Conservation (phyloP, 2,329 filamentous ascomycete genomes). For the Alternaria panax region DNA sequence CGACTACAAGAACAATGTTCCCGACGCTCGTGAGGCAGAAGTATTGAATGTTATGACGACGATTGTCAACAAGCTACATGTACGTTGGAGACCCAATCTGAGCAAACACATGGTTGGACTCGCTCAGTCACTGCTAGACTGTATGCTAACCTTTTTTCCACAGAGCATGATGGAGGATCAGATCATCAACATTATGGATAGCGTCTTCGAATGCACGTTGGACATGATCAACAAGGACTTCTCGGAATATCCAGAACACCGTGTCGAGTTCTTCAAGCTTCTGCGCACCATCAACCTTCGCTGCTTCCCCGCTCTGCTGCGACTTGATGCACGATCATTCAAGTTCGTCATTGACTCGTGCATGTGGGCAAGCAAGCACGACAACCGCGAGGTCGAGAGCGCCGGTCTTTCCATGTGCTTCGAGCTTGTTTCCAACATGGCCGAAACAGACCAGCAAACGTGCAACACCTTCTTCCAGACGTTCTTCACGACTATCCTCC, state of each 20-base stretch:
- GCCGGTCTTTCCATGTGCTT: conserved; percentile 98
- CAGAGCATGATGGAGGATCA: conserved; percentile 97
- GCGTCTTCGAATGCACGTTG: conserved; percentile 96
- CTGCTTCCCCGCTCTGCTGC: conserved; percentile 93
- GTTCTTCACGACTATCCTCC: conserved; percentile 93
- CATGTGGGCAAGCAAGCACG: conserved; percentile 99
- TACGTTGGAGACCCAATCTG: conserved; percentile 69
- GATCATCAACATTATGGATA: conserved; percentile 96
- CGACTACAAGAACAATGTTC: conserved; percentile 97
- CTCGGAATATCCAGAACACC: conserved; percentile 97
- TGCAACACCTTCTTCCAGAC: conserved; percentile 97
- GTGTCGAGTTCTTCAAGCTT: conserved; percentile 99
- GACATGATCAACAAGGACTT: conserved; percentile 99
- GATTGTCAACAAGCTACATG: conserved; percentile 94
- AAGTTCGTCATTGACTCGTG: conserved; percentile 99
- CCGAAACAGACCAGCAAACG: conserved; percentile 84
- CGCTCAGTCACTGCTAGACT: conserved; percentile 24
- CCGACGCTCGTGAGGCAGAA: conserved; percentile 93
- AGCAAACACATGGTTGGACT: conserved; percentile 58
- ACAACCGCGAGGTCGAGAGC: conserved; percentile 96
- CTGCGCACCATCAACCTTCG: conserved; percentile 94
- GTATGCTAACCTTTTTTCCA: conserved; percentile 30
- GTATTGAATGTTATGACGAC: conserved; percentile 97
- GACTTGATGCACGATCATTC: conserved; percentile 95
- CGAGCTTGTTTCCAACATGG: conserved; percentile 96